These are phyloP conservation scores for Cardiospermum halicacabum DNA, from an alignment of 345 rosid species.

Conservation along the genomic window DNA sequence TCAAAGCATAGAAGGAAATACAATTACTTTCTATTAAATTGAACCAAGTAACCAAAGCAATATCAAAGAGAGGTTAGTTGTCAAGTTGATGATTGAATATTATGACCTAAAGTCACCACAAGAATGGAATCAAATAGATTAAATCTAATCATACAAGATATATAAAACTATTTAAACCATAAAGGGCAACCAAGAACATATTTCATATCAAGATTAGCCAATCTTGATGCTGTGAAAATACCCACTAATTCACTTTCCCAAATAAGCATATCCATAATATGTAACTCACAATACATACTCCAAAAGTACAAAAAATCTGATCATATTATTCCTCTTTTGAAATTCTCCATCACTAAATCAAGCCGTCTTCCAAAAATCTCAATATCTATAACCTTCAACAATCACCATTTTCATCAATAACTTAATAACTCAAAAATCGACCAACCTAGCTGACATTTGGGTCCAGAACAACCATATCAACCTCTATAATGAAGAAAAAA, in stretches of 20 bases:
- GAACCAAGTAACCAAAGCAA: background rate
- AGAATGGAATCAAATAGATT: background rate
- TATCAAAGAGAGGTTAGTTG: background rate
- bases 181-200: background rate
- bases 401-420: background rate
- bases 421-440: background rate
- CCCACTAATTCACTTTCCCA: slow-evolving; percentile 1
- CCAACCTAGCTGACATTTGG: background rate
- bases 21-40: no score
- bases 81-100: background rate
- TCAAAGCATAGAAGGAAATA: no score
- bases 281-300: background rate
- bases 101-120: background rate
- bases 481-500: slow-evolving; percentile 1
- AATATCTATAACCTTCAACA: background rate
- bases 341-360: background rate
- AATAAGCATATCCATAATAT: background rate
- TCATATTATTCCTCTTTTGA: background rate
- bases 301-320: background rate
- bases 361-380: background rate
- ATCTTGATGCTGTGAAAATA: background rate
- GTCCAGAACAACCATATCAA: background rate
- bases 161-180: background rate
- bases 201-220: background rate
- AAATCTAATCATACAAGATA: background rate